Evolutionary conservation across 495 filamentous ascomycete genomes (phyloP).

Genomic region (Aspergillus ellipticus): DNA sequence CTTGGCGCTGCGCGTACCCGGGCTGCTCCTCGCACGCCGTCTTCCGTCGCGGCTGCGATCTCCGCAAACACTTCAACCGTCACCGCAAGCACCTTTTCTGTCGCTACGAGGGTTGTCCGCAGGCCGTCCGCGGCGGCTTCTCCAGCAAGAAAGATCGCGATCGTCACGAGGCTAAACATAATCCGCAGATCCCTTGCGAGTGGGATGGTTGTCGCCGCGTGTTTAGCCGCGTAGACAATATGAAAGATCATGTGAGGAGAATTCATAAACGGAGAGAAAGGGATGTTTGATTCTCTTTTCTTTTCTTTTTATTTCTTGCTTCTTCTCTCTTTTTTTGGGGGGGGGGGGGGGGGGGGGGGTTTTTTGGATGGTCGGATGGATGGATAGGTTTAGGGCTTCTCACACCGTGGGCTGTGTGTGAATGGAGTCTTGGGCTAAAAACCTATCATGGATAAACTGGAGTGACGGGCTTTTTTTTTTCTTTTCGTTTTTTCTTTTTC

Average conservation of each 20-base stretch:
- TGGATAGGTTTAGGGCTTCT: too few species aligned
- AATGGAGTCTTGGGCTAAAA: too few species aligned
- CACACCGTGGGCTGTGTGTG: too few species aligned
- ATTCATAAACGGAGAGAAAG: constrained; percentile 35
- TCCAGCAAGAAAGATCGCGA: constrained; percentile 62
- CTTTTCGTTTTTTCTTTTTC: neutral
- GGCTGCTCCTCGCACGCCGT: constrained; percentile 52
- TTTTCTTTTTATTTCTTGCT: neutral
- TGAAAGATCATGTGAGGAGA: constrained; percentile 54
- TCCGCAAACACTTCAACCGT: constrained; percentile 62
- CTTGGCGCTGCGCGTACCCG: constrained; percentile 56
- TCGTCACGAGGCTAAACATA: constrained; percentile 61
- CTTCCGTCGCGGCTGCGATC: constrained; percentile 60
- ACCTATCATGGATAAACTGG: neutral
- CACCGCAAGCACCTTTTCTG: constrained; percentile 63
- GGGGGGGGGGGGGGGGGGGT: too few species aligned
- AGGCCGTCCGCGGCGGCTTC: constrained; percentile 54
- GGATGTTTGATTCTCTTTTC: neutral
- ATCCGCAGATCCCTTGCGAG: constrained; percentile 55
- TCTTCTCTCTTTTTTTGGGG: neutral
- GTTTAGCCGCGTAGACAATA: constrained; percentile 64
- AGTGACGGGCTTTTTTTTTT: neutral
- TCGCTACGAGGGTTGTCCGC: constrained; percentile 57
- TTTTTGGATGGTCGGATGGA: too few species aligned
- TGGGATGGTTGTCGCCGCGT: constrained; percentile 55